Conservation (phyloP, 306 rosid genomes). For the Pterocarpus santalinus region DNA sequence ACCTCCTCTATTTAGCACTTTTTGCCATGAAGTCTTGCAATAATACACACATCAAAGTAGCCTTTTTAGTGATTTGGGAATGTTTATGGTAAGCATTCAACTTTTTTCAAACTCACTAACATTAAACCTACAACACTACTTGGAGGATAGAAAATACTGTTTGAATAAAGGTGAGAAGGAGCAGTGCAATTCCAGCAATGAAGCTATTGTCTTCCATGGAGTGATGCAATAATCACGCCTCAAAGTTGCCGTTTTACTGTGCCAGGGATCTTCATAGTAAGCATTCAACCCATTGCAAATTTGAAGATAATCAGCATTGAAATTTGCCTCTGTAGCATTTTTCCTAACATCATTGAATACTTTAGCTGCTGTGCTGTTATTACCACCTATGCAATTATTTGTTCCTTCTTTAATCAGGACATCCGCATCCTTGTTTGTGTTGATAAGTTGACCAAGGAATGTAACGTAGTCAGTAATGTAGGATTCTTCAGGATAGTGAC, state of each 20-base stretch:
- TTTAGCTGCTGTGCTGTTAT: neutral
- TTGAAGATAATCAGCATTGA: neutral
- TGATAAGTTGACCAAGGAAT: neutral
- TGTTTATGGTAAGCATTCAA: too few relatives aligned
- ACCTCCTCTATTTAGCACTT: too few relatives aligned
- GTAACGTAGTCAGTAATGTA: neutral
- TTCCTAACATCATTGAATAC: neutral
- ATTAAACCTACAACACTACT: neutral
- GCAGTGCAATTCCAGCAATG: neutral
- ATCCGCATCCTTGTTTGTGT: slow-evolving; percentile 13
- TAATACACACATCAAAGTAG: too few relatives aligned
- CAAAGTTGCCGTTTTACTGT: neutral
- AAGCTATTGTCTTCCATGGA: neutral
- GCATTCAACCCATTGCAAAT: neutral
- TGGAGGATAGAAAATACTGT: slow-evolving; percentile 4
- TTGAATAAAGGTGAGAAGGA: neutral
- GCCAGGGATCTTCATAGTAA: neutral
- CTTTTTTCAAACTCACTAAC: neutral
- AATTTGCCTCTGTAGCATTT: neutral
- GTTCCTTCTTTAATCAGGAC: slow-evolving; percentile 21
- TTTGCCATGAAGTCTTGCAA: too few relatives aligned
- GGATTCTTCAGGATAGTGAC: neutral
- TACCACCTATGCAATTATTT: slow-evolving; percentile 9
- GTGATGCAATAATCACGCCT: slow-evolving; percentile 1
- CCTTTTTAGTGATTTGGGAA: too few relatives aligned